These are phyloP conservation scores for Lepiota venenata DNA, from an alignment of 768 basidiomycete species.

Conservation along the genomic window DNA sequence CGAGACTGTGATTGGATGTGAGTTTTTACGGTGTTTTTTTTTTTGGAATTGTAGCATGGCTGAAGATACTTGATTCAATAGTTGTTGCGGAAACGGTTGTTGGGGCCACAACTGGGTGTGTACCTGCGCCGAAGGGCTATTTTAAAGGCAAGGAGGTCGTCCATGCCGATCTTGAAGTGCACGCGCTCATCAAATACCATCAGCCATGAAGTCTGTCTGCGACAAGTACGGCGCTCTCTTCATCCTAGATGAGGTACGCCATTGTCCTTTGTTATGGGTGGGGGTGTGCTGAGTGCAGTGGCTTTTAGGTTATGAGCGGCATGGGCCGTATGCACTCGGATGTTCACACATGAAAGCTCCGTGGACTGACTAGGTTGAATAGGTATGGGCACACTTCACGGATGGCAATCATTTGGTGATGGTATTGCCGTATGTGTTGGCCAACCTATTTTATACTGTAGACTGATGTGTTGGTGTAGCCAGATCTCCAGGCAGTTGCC, in stretches of 20 bases:
- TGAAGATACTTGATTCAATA: slow-evolving; percentile 21
- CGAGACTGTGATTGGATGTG: slow-evolving; percentile 79
- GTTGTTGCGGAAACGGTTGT: slow-evolving; percentile 87
- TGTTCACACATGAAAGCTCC: background rate
- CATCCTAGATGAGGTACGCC: slow-evolving; percentile 75
- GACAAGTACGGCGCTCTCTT: slow-evolving; percentile 75
- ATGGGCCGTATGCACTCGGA: slow-evolving; percentile 68
- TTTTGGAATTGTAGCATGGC: background rate
- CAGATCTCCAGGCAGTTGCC: slow-evolving; percentile 86
- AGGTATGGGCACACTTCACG: slow-evolving; percentile 88
- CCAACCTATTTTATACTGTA: background rate
- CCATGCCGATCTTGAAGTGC: background rate
- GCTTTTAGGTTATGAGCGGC: slow-evolving; percentile 69
- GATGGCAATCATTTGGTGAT: slow-evolving; percentile 83
- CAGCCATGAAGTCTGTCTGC: slow-evolving; percentile 78
- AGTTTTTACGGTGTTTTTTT: slow-evolving; percentile 24
- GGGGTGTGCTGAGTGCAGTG: background rate
- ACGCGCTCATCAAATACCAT: background rate
- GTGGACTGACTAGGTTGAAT: background rate
- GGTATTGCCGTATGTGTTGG: slow-evolving; percentile 44
- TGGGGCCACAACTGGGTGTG: slow-evolving; percentile 77
- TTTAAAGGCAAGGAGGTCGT: slow-evolving; percentile 46
- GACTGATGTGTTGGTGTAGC: slow-evolving; percentile 29
- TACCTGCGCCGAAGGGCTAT: slow-evolving; percentile 79
- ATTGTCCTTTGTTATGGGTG: slow-evolving; percentile 1